Base-by-base conservation (phyloP, 164 flowering plant genomes). In the Kalanchoe fedtschenkoi region DNA sequence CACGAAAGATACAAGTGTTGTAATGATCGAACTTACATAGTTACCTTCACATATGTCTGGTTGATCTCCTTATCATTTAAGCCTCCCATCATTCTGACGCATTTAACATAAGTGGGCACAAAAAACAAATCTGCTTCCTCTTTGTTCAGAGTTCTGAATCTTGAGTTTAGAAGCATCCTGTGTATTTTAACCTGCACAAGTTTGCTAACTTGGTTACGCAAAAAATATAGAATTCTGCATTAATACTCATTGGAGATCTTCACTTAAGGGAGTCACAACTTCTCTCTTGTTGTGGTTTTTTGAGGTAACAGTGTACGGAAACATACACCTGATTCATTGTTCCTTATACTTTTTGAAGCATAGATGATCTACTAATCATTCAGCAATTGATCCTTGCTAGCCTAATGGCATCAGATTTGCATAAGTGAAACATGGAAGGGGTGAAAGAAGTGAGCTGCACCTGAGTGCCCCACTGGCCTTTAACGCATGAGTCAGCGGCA, bases 401-500 rank as follows among this genome's bases (percentile, higher is more conserved):
- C n/a, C n/a, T n/a, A n/a, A n/a, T 59, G 15, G 29, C 8, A n/a
- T 9, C 11, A 16, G 32, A 56, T 29, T 56, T 56, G 8, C 29
- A 56, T n/a, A 19, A 16, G 3, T 28, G 32, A 22, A 56, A 28
- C 0, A 43, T 21, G 10, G 26, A 39, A 30, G 30, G 38, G 30
- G 30, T 16, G 37, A 38, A 35, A 1, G 15, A 19, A 51, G 56
- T 59, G 19, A 54, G 39, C 35, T 72, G 9, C 56, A 90, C 99
- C 95, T 93, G 99, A 34, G 97, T 81, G 69, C 97, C 97, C 97
- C 99, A 90, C 64, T 90, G 97, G 37, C 99, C 99, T 70, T 83
- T 85, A 8, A 81, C 33, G 60, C 99, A 90, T 11, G 74, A 53
- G 19, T 78, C 79, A 0, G 77, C 70, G 0, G 80, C 53, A 62